These are phyloP conservation scores for Penicillium sclerotiorum DNA, from an alignment of 2,329 filamentous ascomycete genomes.

Conservation along the genomic window DNA sequence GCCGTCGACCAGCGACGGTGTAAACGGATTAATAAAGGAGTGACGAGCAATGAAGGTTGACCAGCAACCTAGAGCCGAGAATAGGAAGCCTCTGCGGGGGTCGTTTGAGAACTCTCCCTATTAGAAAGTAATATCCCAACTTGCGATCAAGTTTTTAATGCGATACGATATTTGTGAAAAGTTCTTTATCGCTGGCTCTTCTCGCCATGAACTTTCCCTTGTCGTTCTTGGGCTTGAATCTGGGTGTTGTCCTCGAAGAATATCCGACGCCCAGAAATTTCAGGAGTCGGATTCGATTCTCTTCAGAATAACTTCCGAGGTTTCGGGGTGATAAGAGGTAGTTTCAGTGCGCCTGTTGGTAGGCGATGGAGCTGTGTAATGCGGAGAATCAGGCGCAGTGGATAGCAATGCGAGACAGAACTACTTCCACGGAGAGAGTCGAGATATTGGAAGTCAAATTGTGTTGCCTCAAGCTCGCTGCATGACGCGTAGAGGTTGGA, in stretches of 20 bases:
- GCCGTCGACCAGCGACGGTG: slow-evolving; percentile 33
- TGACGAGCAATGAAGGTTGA: slow-evolving; percentile 21
- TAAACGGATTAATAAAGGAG: slow-evolving; percentile 17
- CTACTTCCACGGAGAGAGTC: too few species aligned
- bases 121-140: neutral
- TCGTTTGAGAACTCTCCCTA: neutral
- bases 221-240: too few species aligned
- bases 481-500: neutral
- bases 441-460: neutral
- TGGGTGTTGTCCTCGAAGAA: too few species aligned
- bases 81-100: neutral
- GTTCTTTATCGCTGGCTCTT: slow-evolving; percentile 7
- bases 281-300: too few species aligned
- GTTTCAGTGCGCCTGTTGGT: too few species aligned
- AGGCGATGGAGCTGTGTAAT: too few species aligned
- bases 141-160: neutral
- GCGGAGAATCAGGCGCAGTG: too few species aligned
- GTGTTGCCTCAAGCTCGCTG: neutral
- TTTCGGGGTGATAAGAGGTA: too few species aligned
- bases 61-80: slow-evolving; percentile 21
- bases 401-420: too few species aligned
- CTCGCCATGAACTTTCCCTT: slow-evolving; percentile 25
- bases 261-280: too few species aligned
- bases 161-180: neutral
- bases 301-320: too few species aligned